Percentiles rank a stretch among this genome's conserved stretches.
These are phyloP conservation scores for Chrysanthemum seticuspe DNA, from an alignment of 129 eudicot genomes.

Conservation along the genomic window DNA sequence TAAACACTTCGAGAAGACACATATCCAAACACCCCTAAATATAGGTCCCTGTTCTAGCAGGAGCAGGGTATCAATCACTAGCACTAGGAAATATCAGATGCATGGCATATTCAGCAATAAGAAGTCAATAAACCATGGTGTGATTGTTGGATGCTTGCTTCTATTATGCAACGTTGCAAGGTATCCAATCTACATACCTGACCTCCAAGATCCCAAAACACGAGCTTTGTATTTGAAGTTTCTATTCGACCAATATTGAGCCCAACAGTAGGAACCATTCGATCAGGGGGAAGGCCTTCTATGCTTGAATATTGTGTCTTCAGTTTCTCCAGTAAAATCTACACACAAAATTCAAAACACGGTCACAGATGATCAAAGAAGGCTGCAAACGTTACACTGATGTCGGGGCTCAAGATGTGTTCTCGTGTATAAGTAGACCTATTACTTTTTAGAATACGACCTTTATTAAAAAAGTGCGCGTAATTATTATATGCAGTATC, in stretches of 20 bases:
- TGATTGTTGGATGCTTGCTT: neutral
- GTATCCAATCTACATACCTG: constrained; percentile 61
- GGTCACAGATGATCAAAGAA: constrained; percentile 12
- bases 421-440: neutral
- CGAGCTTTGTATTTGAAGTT: constrained; percentile 82
- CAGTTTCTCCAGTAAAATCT: constrained; percentile 91
- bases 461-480: no score
- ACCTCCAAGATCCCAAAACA: constrained; percentile 99
- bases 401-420: neutral
- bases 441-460: no score
- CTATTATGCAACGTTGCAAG: constrained; percentile 14
- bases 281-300: constrained; percentile 95
- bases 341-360: constrained; percentile 23
- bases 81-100: no score
- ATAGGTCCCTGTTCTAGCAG: no score
- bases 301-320: constrained; percentile 80
- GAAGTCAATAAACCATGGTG: no score
- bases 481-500: no score
- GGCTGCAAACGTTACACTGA: constrained; percentile 1
- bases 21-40: no score
- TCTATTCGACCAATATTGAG: constrained; percentile 97
- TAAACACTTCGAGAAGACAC: no score
- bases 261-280: constrained; percentile 98
- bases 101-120: no score
- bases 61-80: no score